These are phyloP conservation scores for Friedmanniomyces endolithicus DNA, from an alignment of 495 filamentous ascomycete species.

Conservation along the genomic window DNA sequence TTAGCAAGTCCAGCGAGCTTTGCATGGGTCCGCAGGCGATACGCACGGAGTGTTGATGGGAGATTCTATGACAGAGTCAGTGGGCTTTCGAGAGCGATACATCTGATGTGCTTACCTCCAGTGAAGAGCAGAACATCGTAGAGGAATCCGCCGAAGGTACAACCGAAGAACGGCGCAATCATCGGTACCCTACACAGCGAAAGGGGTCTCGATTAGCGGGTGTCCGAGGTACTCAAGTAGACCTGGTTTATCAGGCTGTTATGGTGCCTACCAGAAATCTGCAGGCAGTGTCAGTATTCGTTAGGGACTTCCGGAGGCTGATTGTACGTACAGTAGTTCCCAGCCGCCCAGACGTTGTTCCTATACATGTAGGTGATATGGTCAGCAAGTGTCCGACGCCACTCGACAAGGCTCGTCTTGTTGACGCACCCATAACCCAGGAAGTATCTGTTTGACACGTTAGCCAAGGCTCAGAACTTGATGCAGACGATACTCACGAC, in stretches of 20 bases:
- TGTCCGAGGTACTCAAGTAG: too few species aligned
- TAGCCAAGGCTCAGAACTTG: too few species aligned
- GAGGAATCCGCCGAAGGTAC: conserved; percentile 46
- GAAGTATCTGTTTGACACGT: conserved; percentile 23
- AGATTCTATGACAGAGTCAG: too few species aligned
- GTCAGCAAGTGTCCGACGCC: too few species aligned
- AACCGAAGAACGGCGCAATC: conserved; percentile 46
- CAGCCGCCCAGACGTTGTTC: conserved; percentile 48
- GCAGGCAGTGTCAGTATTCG: neutral
- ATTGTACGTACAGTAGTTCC: conserved; percentile 50
- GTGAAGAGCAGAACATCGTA: conserved; percentile 53
- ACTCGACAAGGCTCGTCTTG: too few species aligned
- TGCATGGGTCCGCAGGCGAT: too few species aligned
- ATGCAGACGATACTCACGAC: conserved; percentile 25
- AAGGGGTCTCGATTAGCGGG: too few species aligned
- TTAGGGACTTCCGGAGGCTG: neutral
- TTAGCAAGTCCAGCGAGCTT: too few species aligned
- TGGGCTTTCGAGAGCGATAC: too few species aligned
- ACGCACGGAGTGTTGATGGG: conserved; percentile 48
- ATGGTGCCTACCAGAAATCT: too few species aligned
- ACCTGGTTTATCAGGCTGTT: too few species aligned
- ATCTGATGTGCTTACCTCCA: conserved; percentile 20
- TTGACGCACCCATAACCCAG: conserved; percentile 43
- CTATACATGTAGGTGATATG: too few species aligned
- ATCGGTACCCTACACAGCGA: conserved; percentile 32